Evolutionary conservation across 108 stramenopile genomes (phyloP).

Genomic region (Bacterosira constricta): DNA sequence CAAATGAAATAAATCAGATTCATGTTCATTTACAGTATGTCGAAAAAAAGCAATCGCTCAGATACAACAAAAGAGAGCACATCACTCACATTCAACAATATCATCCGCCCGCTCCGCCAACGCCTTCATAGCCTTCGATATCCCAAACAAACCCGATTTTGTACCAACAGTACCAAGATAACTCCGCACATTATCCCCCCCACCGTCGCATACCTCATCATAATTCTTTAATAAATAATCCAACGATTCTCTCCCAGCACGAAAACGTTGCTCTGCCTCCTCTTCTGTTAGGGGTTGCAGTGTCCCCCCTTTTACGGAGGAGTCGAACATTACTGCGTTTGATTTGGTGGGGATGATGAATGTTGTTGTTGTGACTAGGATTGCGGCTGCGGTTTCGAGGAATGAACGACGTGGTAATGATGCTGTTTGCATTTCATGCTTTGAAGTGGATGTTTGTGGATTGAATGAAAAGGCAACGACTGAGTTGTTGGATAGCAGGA

Average conservation of each 20-base stretch:
- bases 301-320: no score
- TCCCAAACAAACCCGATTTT: conserved; percentile 50
- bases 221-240: conserved; percentile 58
- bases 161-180: conserved; percentile 70
- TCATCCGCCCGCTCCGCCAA: conserved; percentile 57
- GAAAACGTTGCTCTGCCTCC: conserved; percentile 49
- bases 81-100: conserved; percentile 51
- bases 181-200: conserved; percentile 68
- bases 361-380: no score
- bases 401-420: no score
- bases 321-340: no score
- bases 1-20: neutral
- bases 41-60: neutral
- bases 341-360: no score
- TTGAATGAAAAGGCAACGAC: no score
- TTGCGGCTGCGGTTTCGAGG: no score
- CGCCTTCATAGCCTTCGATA: conserved; percentile 51
- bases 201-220: conserved; percentile 55
- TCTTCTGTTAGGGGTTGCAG: conserved; percentile 32
- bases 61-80: neutral
- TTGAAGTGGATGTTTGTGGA: no score
- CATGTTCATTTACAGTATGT: neutral
- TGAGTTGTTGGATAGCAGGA: no score
- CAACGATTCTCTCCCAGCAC: conserved; percentile 39
- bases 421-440: no score